phyloP scores from a whole-genome alignment of 179 eudicot genomes.

The Corrigiola litoralis region DNA sequence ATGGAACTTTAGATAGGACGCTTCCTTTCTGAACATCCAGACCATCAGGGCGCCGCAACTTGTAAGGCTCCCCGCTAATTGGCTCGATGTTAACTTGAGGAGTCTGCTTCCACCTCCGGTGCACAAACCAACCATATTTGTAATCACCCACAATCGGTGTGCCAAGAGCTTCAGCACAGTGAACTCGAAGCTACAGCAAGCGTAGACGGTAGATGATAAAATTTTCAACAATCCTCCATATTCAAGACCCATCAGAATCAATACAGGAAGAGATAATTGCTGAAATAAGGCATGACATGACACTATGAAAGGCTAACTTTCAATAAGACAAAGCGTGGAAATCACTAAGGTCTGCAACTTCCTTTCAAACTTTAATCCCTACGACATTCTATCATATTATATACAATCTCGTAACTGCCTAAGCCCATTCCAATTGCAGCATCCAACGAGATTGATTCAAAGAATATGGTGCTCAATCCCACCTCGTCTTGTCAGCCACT shows the following conservation, averaged over 20 bases:
- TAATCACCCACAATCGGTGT: slow-evolving; percentile 95
- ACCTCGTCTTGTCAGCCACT: neutral
- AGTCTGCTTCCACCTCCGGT: slow-evolving; percentile 78
- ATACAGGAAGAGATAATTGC: too few species aligned
- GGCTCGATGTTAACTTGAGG: slow-evolving; percentile 77
- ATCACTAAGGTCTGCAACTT: neutral
- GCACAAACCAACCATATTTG: slow-evolving; percentile 92
- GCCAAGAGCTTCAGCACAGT: slow-evolving; percentile 96
- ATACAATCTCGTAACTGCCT: neutral
- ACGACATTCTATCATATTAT: neutral
- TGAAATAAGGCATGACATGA: neutral
- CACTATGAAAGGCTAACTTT: neutral
- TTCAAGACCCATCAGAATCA: too few species aligned
- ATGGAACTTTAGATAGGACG: slow-evolving; percentile 79
- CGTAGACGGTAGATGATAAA: slow-evolving; percentile 2
- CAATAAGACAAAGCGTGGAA: neutral
- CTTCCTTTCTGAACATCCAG: slow-evolving; percentile 90
- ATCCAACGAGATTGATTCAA: neutral
- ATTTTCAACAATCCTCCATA: neutral
- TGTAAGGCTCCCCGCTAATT: slow-evolving; percentile 70
- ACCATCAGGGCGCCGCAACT: slow-evolving; percentile 68
- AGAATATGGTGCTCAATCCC: neutral
- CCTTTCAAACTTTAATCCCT: neutral
- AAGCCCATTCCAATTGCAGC: neutral
- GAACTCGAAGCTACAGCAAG: slow-evolving; percentile 72